Base-by-base conservation (phyloP, 371 early-diverging fungal species). In the Chytridiales sp. region DNA sequence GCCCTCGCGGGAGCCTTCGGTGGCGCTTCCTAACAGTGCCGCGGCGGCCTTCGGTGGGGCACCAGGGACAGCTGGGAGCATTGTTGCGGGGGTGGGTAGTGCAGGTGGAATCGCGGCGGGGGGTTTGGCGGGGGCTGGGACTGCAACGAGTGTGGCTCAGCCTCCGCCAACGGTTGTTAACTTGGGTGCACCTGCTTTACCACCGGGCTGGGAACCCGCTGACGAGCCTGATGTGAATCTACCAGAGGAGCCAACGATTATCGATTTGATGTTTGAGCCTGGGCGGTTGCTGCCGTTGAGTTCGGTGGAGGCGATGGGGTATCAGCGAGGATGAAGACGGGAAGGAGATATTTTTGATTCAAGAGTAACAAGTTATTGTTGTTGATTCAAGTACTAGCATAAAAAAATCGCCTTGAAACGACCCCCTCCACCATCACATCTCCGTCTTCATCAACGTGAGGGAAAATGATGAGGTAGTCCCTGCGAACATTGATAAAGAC, bases 231-330 rank as follows among this genome's bases (percentile, higher is more conserved):
- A 22, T 6, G 65, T 51, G 30, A 13, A 11, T 11, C 24, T 59
- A 24, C 57, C 59, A 0, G 73, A 69, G 9, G 75, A 69, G 42
- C 56, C 53, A 17, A 57, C 59, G 3, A 67, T 76, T 39, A 73
- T 79, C 19, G 79, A 79, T 61, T 54, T 79, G 19, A 77, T 79
- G 73, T 74, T 72, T 66, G 64, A 70, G 32, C 76, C 77, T 4
- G 79, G 77, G 22, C 22, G 55, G 19, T 42, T 79, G 39, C 17
- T 76, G 34, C 9, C 35, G 22, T 5, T 66, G 15, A 73, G 74
- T 22, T 61, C 61, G 3, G 27, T 35, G 1, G 72, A 78, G 41
- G 72, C 76, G 2, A 54, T 49, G 1, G 59, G 43, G 43, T 78
- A 78, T 52, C 72, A 64, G 47, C 41, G 65, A 17, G 53, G 38